Percentiles rank a stretch among this genome's conserved stretches.
Conservation (phyloP, 75 land plant genomes). For the Pseudotsuga menziesii region DNA sequence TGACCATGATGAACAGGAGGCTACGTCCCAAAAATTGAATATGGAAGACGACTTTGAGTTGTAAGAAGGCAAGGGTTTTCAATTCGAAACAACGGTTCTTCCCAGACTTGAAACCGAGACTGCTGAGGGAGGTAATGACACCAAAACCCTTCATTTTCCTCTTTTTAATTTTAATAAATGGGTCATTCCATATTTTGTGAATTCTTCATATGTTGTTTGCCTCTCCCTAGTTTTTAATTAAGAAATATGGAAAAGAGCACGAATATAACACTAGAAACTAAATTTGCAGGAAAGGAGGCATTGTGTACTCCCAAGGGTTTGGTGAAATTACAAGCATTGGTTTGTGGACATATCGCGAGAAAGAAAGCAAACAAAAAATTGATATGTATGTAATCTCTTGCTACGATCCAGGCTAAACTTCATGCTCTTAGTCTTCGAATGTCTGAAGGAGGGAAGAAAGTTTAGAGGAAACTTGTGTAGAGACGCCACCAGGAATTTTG, state of each 20-base stretch:
- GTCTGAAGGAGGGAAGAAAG: conserved; percentile 42
- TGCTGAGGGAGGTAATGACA: too few relatives aligned
- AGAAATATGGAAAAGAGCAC: too few relatives aligned
- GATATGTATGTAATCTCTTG: conserved; percentile 85
- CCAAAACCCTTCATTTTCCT: background rate
- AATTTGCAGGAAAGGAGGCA: conserved; percentile 64
- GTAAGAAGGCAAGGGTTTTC: too few relatives aligned
- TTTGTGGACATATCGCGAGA: conserved; percentile 73
- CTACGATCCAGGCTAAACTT: conserved; percentile 71
- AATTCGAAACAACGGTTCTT: too few relatives aligned
- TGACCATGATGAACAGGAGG: background rate
- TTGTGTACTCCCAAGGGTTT: conserved; percentile 72
- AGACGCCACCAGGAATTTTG: conserved; percentile 24
- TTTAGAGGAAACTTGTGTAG: conserved; percentile 29
- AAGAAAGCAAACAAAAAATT: conserved; percentile 75
- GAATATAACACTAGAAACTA: too few relatives aligned
- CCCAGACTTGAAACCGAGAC: background rate
- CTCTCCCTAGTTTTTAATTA: too few relatives aligned
- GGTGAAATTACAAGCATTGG: conserved; percentile 84
- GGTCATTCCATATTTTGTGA: background rate
- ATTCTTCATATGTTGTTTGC: too few relatives aligned
- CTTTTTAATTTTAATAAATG: too few relatives aligned
- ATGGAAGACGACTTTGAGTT: too few relatives aligned
- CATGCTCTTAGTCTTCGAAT: conserved; percentile 46
- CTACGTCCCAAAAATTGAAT: too few relatives aligned